Evolutionary conservation across 495 filamentous ascomycete species (phyloP), one percentile per base, ranked within the genome.

Genomic region (Neurospora cerealis): DNA sequence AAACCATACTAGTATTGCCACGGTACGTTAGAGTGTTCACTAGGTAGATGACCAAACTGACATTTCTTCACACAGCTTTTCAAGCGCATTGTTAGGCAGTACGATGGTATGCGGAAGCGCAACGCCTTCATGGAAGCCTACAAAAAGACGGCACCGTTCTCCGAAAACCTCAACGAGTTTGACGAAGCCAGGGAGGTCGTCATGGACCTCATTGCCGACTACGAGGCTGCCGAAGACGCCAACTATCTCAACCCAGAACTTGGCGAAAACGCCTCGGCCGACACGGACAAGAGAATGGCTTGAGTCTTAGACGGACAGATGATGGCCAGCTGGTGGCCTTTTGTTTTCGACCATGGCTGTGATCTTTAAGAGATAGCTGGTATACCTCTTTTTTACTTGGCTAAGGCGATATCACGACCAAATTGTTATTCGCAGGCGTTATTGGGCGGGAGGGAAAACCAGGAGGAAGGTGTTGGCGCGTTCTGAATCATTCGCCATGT

Each of bases 1-100:
- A 5, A 99, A 99, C 82, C 96, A 99, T 80, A 99, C 96, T 5
- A 97, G 94, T 69, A 96, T 99, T 71, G 94, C 96, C 48, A 97
- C 96, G 48, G 88, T 90, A 82, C 77, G 85, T 83, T 17, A 28
- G 6, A 11, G 13, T 77, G 62, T 37, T 69, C 13, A 34, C 24
- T 17, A 34, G 32, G 11, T 34, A 7, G 32, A 36, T 34, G 28
- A 9, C 5, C 15, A 62, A 28, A 71, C 75, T 79, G 74, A 79
- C 39, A 11, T 38, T 5, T 3, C 15, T 48, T 48, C 11, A 24
- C 62, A 62, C 73, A 89, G 81, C 87, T 99, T 11, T 99, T 99
- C 86, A 97, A 96, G 81, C 89, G 96, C 36, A 96, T 97, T 69
- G 88, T 97, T 13, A 84, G 88, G 36, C 95, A 96, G 79, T 98